Percentiles rank a stretch among this genome's conserved stretches.
phyloP scores from a whole-genome alignment of 108 stramenopile species.

The Aurantiochytrium sp. region DNA sequence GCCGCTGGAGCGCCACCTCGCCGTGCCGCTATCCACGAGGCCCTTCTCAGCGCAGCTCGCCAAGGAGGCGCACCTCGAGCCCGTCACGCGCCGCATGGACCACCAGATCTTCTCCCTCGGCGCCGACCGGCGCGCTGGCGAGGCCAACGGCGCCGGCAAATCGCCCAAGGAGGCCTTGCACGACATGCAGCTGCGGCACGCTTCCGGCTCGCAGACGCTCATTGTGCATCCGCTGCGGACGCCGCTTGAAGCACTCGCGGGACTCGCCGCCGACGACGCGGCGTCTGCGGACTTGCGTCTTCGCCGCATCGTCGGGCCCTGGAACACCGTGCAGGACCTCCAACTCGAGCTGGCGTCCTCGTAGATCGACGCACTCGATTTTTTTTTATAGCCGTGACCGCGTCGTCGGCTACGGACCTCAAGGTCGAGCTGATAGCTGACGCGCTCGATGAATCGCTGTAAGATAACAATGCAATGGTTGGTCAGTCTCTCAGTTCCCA shows the following conservation, averaged over 20 bases:
- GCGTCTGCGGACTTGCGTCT: background rate
- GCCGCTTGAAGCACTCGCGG: background rate
- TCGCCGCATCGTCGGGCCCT: background rate
- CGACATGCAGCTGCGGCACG: conserved; percentile 13
- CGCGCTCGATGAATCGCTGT: background rate
- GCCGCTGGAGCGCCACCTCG: background rate
- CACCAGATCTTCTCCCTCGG: background rate
- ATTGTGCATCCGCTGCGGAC: background rate
- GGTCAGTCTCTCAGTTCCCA: background rate
- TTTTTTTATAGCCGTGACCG: too few species aligned
- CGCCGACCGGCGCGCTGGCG: background rate
- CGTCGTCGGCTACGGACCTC: too few species aligned
- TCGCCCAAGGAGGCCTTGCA: background rate
- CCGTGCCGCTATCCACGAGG: background rate
- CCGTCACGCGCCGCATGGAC: background rate
- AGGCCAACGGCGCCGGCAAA: background rate
- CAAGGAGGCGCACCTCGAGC: background rate
- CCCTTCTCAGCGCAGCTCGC: background rate
- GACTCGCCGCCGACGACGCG: background rate
- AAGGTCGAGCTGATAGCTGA: too few species aligned
- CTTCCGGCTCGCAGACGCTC: background rate
- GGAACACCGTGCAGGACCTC: background rate
- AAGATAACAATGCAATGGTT: background rate
- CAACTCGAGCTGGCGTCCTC: background rate
- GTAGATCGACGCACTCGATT: too few species aligned